Conservation (phyloP, 116 monocot genomes). For the Thalassia testudinum region DNA sequence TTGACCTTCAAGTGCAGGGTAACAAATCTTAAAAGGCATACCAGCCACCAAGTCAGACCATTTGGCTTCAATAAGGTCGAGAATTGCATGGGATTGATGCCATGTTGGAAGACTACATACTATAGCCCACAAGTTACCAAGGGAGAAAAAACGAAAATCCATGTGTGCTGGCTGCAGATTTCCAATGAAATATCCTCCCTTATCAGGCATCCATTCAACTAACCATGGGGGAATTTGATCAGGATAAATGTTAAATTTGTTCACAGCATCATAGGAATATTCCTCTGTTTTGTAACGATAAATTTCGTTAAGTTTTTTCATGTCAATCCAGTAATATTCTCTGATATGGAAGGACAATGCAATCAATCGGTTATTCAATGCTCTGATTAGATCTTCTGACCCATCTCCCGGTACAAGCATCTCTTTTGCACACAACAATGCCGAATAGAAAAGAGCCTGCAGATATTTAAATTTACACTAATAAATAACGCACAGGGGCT, state of each 20-base stretch:
- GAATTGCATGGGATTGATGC: conserved; percentile 82
- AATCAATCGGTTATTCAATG: conserved; percentile 79
- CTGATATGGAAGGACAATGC: conserved; percentile 96
- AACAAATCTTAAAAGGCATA: conserved; percentile 98
- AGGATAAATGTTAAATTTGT: conserved; percentile 99
- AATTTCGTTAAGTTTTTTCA: conserved; percentile 95
- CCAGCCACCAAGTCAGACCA: conserved; percentile 96
- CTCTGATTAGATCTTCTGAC: conserved; percentile 84
- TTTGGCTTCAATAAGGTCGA: conserved; percentile 89
- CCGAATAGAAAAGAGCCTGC: conserved; percentile 97
- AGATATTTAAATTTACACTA: too few species aligned
- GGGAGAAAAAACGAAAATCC: conserved; percentile 98
- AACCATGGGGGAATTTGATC: conserved; percentile 96
- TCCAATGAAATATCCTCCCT: conserved; percentile 95
- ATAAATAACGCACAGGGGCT: too few species aligned
- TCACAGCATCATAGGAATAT: conserved; percentile 94
- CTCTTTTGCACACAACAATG: conserved; percentile 83
- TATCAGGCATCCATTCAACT: conserved; percentile 93
- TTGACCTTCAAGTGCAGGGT: conserved; percentile 92
- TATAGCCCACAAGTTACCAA: conserved; percentile 93
- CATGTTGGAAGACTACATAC: conserved; percentile 73
- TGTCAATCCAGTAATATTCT: conserved; percentile 98
- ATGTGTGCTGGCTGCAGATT: conserved; percentile 99
- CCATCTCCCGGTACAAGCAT: conserved; percentile 96
- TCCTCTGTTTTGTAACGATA: conserved; percentile 99